These are phyloP conservation scores for Ogataea corticis DNA, from an alignment of 805 yeast genomes.

Conservation along the genomic window DNA sequence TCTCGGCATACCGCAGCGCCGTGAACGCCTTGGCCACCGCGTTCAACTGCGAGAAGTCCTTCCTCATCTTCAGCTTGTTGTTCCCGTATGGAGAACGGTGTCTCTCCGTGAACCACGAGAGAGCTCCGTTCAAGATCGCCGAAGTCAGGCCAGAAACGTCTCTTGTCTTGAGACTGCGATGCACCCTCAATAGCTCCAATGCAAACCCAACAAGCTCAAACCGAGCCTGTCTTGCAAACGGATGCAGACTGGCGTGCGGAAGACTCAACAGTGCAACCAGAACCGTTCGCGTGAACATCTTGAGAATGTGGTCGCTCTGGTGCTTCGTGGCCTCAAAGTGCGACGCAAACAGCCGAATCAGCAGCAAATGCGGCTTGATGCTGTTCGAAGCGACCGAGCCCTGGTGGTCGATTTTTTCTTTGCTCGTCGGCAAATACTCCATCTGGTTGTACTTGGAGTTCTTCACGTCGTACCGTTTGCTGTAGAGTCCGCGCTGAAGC, in stretches of 20 bases:
- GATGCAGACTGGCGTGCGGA: slow-evolving; percentile 71
- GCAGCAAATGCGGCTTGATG: slow-evolving; percentile 64
- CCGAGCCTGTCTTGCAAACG: slow-evolving; percentile 72
- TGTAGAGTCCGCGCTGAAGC: slow-evolving; percentile 62
- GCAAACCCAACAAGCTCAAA: slow-evolving; percentile 74
- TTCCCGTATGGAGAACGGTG: slow-evolving; percentile 82
- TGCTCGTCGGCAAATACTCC: slow-evolving; percentile 89
- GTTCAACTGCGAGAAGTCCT: slow-evolving; percentile 62
- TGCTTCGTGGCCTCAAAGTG: slow-evolving; percentile 77
- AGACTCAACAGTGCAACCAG: slow-evolving; percentile 55
- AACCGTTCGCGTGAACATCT: slow-evolving; percentile 63
- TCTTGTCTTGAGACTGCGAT: slow-evolving; percentile 49
- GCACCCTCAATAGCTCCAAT: slow-evolving; percentile 60
- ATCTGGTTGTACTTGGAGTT: slow-evolving; percentile 67
- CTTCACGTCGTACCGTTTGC: slow-evolving; percentile 50
- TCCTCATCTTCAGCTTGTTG: slow-evolving; percentile 66
- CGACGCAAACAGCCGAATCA: slow-evolving; percentile 69
- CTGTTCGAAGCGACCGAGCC: slow-evolving; percentile 49
- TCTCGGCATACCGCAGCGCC: slow-evolving; percentile 23
- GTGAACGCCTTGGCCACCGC: slow-evolving; percentile 44
- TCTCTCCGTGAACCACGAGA: slow-evolving; percentile 74
- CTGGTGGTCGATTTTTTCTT: slow-evolving; percentile 51
- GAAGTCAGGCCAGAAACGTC: slow-evolving; percentile 46
- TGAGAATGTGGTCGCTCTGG: slow-evolving; percentile 68
- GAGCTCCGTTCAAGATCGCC: slow-evolving; percentile 60